Conservation (phyloP, 78 protist species). For the Bigelowiella natans region DNA sequence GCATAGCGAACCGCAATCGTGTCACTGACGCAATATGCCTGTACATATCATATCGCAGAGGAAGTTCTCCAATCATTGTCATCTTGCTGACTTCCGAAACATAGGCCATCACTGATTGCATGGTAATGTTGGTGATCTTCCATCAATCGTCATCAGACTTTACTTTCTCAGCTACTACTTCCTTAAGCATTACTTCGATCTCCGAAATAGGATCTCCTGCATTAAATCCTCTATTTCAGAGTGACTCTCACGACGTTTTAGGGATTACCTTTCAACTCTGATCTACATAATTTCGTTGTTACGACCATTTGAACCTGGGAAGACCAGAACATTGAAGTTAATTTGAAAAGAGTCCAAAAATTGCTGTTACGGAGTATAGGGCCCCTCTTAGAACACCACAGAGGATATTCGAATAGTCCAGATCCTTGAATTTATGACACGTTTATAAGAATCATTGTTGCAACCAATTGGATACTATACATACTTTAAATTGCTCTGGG, state of each 20-base stretch:
- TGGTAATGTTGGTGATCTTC: too few species aligned
- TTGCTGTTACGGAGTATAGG: conserved; percentile 65
- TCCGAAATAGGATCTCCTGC: conserved; percentile 62
- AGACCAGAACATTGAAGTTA: not conserved
- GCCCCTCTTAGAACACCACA: conserved; percentile 92
- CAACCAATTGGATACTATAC: too few species aligned
- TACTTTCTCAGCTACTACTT: not conserved
- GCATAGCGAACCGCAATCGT: too few species aligned
- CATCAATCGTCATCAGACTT: not conserved
- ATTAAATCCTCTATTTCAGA: conserved; percentile 51
- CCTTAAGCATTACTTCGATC: conserved; percentile 33
- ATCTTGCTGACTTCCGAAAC: too few species aligned
- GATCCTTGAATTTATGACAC: conserved; percentile 5
- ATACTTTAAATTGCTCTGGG: conserved; percentile 55
- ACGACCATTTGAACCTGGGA: not conserved
- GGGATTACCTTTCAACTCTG: conserved; percentile 16
- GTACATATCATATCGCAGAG: too few species aligned
- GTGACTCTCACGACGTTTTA: conserved; percentile 51
- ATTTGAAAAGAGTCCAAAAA: not conserved
- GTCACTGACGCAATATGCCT: too few species aligned
- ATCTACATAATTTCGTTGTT: not conserved
- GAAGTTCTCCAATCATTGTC: too few species aligned
- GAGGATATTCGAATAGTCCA: conserved; percentile 66
- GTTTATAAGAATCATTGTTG: too few species aligned
- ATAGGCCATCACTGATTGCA: too few species aligned